phyloP scores from a whole-genome alignment of 441 rosid genomes.

The Hypseocharis bilobata region DNA sequence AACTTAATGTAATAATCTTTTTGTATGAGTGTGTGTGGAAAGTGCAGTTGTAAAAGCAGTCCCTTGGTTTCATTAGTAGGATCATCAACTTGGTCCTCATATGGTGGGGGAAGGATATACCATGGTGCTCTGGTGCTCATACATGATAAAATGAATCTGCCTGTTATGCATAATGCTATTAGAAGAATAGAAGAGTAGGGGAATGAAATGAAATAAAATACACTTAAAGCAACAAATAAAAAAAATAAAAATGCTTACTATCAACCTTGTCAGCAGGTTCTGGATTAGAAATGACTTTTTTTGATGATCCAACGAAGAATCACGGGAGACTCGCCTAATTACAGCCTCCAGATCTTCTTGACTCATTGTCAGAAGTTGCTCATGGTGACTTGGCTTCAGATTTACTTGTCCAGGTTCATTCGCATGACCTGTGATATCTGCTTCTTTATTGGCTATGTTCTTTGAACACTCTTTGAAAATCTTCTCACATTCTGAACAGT shows the following conservation, averaged over 20 bases:
- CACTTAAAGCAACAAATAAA: background rate
- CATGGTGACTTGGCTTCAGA: constrained; percentile 30
- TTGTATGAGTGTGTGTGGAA: too few relatives aligned
- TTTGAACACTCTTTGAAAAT: constrained; percentile 22
- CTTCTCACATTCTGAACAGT: constrained; percentile 28
- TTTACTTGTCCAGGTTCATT: constrained; percentile 18
- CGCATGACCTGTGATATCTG: constrained; percentile 12
- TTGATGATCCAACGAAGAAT: constrained; percentile 58
- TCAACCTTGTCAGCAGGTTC: constrained; percentile 70
- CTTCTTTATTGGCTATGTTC: constrained; percentile 27
- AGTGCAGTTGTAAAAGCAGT: background rate
- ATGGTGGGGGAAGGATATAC: background rate
- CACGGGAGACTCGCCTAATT: constrained; percentile 57
- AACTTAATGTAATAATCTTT: background rate
- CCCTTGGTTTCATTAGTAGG: background rate
- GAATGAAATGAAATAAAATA: constrained; percentile 7
- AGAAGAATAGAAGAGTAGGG: background rate
- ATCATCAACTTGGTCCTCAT: background rate
- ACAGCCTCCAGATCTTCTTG: constrained; percentile 55
- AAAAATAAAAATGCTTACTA: constrained; percentile 14
- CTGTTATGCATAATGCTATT: background rate
- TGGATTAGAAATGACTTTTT: constrained; percentile 59
- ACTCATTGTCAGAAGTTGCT: constrained; percentile 33
- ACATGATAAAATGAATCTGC: background rate
- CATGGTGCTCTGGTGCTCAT: background rate